A percentile compares a stretch with the other conserved stretches of the same genome.
These are phyloP conservation scores for Nicotiana tomentosiformis DNA, from an alignment of 257 asterid species.

Conservation along the genomic window DNA sequence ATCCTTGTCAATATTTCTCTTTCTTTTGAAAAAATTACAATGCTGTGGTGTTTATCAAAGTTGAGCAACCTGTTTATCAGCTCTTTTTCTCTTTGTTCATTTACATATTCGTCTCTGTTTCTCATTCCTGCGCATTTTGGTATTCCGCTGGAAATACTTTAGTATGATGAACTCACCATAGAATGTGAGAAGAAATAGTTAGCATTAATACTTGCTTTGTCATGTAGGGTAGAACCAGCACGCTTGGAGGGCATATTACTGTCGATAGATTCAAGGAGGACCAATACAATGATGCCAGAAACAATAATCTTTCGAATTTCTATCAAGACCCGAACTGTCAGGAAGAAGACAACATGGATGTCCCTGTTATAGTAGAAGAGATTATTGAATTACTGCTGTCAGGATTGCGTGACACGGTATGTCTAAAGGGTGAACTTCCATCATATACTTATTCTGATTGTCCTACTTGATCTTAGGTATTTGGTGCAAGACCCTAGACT, in stretches of 20 bases:
- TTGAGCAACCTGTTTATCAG: neutral
- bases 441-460: conserved; percentile 10
- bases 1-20: neutral
- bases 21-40: neutral
- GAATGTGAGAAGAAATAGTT: neutral
- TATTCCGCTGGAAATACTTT: neutral
- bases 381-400: conserved; percentile 63
- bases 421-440: conserved; percentile 32
- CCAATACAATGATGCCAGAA: conserved; percentile 26
- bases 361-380: conserved; percentile 83
- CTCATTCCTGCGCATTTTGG: neutral
- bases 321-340: conserved; percentile 36
- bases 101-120: neutral
- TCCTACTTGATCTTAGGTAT: neutral
- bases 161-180: neutral
- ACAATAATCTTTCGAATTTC: conserved; percentile 21
- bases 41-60: neutral
- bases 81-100: neutral
- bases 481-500: neutral
- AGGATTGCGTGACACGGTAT: conserved; percentile 85
- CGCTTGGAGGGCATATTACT: conserved; percentile 51
- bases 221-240: conserved; percentile 53
- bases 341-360: conserved; percentile 81
- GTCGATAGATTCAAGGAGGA: conserved; percentile 25
- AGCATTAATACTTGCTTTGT: neutral